A percentile compares a stretch with the other conserved stretches of the same genome.
phyloP scores from a whole-genome alignment of 176 grass and related monocot genomes.

The Eleusine coracana region DNA sequence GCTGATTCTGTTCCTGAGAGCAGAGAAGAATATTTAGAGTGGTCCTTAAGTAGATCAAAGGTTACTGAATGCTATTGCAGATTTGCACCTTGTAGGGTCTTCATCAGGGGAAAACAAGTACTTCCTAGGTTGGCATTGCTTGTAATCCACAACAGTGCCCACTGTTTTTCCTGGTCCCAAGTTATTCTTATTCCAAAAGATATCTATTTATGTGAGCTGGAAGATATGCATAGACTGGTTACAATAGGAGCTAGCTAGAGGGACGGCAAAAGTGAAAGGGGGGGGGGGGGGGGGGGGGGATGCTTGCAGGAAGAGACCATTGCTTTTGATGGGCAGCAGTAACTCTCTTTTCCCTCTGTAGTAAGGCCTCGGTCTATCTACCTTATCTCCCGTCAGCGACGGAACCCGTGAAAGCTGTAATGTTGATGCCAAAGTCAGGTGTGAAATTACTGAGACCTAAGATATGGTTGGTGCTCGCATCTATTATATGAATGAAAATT shows the following conservation, averaged over 20 bases:
- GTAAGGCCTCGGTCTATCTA: conserved; percentile 7
- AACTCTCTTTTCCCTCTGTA: background rate
- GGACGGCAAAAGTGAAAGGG: background rate
- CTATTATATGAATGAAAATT: background rate
- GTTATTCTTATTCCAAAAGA: conserved; percentile 32
- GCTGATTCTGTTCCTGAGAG: conserved; percentile 8
- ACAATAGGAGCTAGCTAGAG: background rate
- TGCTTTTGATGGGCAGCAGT: background rate
- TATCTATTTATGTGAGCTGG: background rate
- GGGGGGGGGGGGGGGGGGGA: background rate
- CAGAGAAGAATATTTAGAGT: background rate
- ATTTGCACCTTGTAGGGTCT: background rate
- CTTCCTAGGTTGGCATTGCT: conserved; percentile 34
- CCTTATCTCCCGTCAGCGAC: conserved; percentile 3
- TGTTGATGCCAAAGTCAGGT: background rate
- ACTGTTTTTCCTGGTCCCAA: background rate
- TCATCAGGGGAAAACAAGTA: background rate
- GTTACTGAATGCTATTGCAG: background rate
- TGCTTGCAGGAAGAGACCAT: background rate
- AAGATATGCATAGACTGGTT: background rate
- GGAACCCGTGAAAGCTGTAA: conserved; percentile 15
- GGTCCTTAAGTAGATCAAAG: conserved; percentile 17
- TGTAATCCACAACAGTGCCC: conserved; percentile 16
- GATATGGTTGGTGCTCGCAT: background rate
- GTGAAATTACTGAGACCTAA: background rate